phyloP scores from a whole-genome alignment of 78 protist species.

The Guillardia theta region DNA sequence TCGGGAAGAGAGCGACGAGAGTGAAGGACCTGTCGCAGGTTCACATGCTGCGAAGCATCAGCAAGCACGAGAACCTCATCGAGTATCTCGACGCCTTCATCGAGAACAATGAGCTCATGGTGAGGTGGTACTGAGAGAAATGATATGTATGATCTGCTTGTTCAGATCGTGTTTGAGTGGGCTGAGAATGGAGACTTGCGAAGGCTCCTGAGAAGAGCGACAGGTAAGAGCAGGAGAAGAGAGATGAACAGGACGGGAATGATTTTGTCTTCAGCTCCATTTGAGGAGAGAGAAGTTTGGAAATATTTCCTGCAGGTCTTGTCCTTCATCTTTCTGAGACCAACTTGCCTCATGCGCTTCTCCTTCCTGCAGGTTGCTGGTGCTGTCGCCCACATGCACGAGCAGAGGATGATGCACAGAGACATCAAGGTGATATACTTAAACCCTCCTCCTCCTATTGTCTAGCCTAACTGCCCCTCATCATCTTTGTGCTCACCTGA shows the following conservation, averaged over 20 bases:
- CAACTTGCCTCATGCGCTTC: background rate
- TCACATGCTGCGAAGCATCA: background rate
- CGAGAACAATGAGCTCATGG: slow-evolving; percentile 21
- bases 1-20: too few relatives aligned
- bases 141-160: too few relatives aligned
- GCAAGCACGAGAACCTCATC: background rate
- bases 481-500: too few relatives aligned
- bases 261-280: too few relatives aligned
- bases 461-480: too few relatives aligned
- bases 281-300: background rate
- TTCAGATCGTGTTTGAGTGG: slow-evolving; percentile 3
- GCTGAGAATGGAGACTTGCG: slow-evolving; percentile 12
- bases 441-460: too few relatives aligned
- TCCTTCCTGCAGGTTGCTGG: slow-evolving; percentile 6
- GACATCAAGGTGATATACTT: too few relatives aligned
- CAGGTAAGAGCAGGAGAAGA: background rate
- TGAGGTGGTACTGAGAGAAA: too few relatives aligned
- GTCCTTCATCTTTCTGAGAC: background rate
- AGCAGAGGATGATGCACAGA: slow-evolving; percentile 36
- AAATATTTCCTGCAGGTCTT: background rate
- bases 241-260: background rate
- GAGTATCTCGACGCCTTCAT: slow-evolving; percentile 6
- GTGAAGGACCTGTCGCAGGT: too few relatives aligned
- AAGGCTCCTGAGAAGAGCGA: background rate
- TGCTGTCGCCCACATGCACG: slow-evolving; percentile 27